A percentile compares a stretch with the other conserved stretches of the same genome.
Evolutionary conservation across 2,329 filamentous ascomycete genomes (phyloP).

Genomic region (Cylindrodendrum hubeiense): DNA sequence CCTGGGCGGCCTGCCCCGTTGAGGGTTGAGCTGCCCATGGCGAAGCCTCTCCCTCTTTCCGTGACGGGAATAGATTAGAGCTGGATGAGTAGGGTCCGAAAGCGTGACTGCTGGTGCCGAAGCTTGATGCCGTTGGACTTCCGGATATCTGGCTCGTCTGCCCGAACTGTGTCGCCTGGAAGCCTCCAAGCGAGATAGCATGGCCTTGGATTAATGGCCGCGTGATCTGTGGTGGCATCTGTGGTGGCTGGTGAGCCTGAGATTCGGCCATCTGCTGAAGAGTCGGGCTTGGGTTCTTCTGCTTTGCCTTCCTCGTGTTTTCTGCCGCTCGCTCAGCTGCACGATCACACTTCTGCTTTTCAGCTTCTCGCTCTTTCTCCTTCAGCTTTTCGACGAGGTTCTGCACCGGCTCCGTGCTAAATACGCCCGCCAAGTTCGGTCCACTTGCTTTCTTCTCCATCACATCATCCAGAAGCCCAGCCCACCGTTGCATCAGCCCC

Average conservation of each 20-base stretch:
- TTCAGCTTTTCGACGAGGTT: constrained; percentile 9
- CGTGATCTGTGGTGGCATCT: constrained; percentile 29
- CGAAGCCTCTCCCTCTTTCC: neutral
- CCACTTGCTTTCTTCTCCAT: constrained; percentile 18
- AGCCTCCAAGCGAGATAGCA: constrained; percentile 16
- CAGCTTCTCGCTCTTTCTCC: constrained; percentile 6
- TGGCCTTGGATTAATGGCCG: constrained; percentile 20
- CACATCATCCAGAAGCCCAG: constrained; percentile 35
- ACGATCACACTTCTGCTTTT: constrained; percentile 12
- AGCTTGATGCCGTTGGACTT: neutral
- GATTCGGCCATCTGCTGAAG: constrained; percentile 24
- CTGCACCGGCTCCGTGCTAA: constrained; percentile 21
- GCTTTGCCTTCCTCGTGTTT: neutral
- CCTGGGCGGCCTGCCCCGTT: constrained; percentile 17
- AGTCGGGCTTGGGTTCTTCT: neutral
- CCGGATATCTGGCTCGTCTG: neutral
- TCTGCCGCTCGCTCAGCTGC: neutral
- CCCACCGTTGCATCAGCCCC: constrained; percentile 33
- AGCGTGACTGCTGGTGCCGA: neutral
- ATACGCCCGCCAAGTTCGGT: constrained; percentile 8
- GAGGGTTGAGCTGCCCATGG: constrained; percentile 27
- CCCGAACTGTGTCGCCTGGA: neutral
- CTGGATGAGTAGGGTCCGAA: constrained; percentile 26
- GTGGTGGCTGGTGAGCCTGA: constrained; percentile 16
- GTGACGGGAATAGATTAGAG: constrained; percentile 21